Evolutionary conservation across 192 early-diverging fungal species (phyloP), one percentile per base, ranked within the genome.

Genomic region (Coemansia sp.): DNA sequence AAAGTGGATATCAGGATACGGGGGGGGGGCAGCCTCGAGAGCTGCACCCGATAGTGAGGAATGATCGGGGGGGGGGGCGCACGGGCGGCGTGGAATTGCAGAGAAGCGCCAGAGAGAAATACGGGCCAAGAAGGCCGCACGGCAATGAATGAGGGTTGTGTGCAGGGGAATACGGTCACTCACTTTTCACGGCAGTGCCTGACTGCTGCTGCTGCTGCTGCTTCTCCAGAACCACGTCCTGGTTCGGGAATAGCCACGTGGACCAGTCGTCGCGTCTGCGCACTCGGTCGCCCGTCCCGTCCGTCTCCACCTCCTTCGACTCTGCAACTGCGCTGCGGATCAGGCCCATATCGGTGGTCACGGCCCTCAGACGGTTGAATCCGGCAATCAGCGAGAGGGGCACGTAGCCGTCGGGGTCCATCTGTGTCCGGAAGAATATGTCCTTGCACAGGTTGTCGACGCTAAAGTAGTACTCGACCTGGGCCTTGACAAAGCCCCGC

Each of bases 401-500:
- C 17, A 99, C 89, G 51, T 75, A 89, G 17, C 96, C 96, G 35
- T 86, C 77, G 3, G 77, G 44, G 42, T 92, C 82, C 94, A 99
- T 99, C 56, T 95, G 88, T 34, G 73, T 66, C 35, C 96, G 85
- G 75, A 99, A 91, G 67, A 80, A 99, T 14, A 97, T 78, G 64
- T 99, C 96, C 42, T 87, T 89, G 84, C 90, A 92, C 41, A 99
- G 76, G 54, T 99, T 99, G 31, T 97, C 94, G 34, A 96, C 81
- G 38, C 89, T 92, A 56, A 97, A 97, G 76, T 99, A 99, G 71
- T 91, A 99, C 63, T 99, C 86, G 44, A 80, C 60, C 58, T 80
- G 78, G n/a, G 62, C 54, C 40, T 51, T 53, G 8, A 80, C 62
- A 50, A 65, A 77, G 43, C 35, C 28, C 51, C 52, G 56, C 26